Evolutionary conservation across 352 stramenopile genomes (phyloP).

Genomic region (Globisporangium sylvaticum): DNA sequence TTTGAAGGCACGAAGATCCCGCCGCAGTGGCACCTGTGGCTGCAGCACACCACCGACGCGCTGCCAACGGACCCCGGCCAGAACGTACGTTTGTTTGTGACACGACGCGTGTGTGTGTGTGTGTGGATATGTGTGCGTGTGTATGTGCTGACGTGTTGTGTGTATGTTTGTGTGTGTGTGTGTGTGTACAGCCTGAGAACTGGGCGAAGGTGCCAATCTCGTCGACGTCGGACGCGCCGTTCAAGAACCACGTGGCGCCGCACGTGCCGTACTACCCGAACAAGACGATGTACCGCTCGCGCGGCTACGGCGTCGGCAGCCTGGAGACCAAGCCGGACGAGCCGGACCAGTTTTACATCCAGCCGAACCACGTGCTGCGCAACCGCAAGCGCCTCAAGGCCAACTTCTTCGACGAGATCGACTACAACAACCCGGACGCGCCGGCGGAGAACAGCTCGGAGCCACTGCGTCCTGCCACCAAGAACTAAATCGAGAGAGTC

Average conservation of each 20-base stretch:
- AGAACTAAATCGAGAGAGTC: slow-evolving; percentile 45
- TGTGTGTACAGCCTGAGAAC: slow-evolving; percentile 40
- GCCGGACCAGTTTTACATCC: slow-evolving; percentile 82
- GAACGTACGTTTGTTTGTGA: slow-evolving; percentile 34
- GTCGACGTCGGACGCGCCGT: slow-evolving; percentile 60
- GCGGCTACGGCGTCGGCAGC: slow-evolving; percentile 76
- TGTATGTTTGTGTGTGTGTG: neutral
- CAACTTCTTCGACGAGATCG: slow-evolving; percentile 66
- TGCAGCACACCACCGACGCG: slow-evolving; percentile 79
- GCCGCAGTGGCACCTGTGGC: slow-evolving; percentile 83
- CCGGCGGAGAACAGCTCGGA: slow-evolving; percentile 35
- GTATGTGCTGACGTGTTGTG: neutral
- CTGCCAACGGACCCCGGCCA: slow-evolving; percentile 52
- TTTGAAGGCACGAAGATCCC: slow-evolving; percentile 76
- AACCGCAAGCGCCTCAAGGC: slow-evolving; percentile 48
- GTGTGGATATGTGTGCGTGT: neutral
- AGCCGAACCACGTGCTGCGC: slow-evolving; percentile 69
- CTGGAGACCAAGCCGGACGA: slow-evolving; percentile 54
- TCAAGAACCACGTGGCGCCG: slow-evolving; percentile 57
- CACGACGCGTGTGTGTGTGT: neutral
- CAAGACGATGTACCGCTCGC: slow-evolving; percentile 72
- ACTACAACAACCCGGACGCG: slow-evolving; percentile 80
- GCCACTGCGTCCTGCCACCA: slow-evolving; percentile 49
- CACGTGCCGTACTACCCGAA: slow-evolving; percentile 71
- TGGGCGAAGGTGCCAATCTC: slow-evolving; percentile 65